Conservation (phyloP, 768 basidiomycete species). For the Gyrodon lividus region DNA sequence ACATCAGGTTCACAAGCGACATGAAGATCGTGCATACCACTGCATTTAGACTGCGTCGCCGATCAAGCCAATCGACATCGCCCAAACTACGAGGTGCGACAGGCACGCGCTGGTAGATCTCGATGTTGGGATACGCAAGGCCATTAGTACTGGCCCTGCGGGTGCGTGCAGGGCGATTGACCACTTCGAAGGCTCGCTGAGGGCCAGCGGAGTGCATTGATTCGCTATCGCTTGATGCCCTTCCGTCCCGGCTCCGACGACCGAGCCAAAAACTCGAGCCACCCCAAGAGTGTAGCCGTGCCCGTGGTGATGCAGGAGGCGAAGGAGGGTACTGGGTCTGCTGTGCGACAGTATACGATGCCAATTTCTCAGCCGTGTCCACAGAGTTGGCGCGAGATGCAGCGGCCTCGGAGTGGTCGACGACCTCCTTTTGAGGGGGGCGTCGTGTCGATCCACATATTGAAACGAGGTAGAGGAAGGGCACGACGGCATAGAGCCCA, state of each 20-base stretch:
- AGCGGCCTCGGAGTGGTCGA: conserved; percentile 23
- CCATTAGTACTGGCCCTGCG: conserved; percentile 52
- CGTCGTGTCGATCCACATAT: conserved; percentile 12
- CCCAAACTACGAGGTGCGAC: conserved; percentile 54
- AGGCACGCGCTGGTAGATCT: conserved; percentile 44
- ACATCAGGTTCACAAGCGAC: conserved; percentile 13
- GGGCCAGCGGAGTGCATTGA: conserved; percentile 34
- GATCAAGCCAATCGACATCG: conserved; percentile 77
- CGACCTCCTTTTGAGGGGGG: conserved; percentile 17
- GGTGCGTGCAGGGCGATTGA: conserved; percentile 49
- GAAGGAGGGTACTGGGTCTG: conserved; percentile 32
- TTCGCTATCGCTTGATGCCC: conserved; percentile 41
- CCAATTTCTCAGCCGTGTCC: conserved; percentile 42
- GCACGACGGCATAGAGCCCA: conserved; percentile 55
- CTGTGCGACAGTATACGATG: conserved; percentile 26
- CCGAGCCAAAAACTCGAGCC: conserved; percentile 37
- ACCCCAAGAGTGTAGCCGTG: conserved; percentile 38
- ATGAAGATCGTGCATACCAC: conserved; percentile 50
- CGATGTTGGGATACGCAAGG: conserved; percentile 42
- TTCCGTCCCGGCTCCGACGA: conserved; percentile 36
- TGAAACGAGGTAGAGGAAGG: conserved; percentile 38
- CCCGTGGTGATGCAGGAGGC: conserved; percentile 31
- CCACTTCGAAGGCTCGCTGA: conserved; percentile 46
- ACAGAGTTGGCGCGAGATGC: conserved; percentile 38
- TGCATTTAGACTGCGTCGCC: conserved; percentile 66